These are phyloP conservation scores for Sugiyamaella grinbergsii DNA, from an alignment of 1,139 yeast genomes.

Conservation along the genomic window DNA sequence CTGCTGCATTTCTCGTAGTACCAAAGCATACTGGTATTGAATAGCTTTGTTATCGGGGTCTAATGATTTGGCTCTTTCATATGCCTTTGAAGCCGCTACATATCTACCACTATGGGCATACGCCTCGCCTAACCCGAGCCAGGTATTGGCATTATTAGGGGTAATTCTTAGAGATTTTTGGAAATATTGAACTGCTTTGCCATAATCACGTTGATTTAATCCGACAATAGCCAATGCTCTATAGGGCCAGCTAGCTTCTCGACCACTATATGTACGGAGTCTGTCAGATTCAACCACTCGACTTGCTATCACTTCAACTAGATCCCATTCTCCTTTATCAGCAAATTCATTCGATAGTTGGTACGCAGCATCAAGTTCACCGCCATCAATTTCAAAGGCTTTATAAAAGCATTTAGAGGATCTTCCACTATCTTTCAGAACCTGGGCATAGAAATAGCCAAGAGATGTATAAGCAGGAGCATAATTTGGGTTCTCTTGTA, in stretches of 20 bases:
- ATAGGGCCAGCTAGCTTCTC: conserved; percentile 75
- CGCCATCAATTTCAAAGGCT: conserved; percentile 84
- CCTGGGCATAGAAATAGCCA: conserved; percentile 67
- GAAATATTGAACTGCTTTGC: conserved; percentile 83
- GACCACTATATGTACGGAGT: conserved; percentile 45
- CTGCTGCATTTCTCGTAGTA: conserved; percentile 55
- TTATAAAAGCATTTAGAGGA: conserved; percentile 87
- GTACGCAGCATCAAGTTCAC: conserved; percentile 74
- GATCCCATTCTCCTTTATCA: conserved; percentile 72
- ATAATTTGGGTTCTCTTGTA: conserved; percentile 62
- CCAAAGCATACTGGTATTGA: conserved; percentile 65
- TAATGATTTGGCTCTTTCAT: conserved; percentile 60
- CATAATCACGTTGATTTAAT: conserved; percentile 70
- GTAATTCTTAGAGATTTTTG: conserved; percentile 79
- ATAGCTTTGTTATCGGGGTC: conserved; percentile 62
- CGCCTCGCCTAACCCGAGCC: conserved; percentile 96
- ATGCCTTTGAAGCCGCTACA: conserved; percentile 85
- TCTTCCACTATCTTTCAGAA: conserved; percentile 59
- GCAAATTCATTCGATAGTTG: conserved; percentile 71
- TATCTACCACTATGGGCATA: conserved; percentile 81
- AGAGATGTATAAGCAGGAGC: conserved; percentile 81
- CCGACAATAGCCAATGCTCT: conserved; percentile 81
- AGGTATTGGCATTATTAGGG: conserved; percentile 69
- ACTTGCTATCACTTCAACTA: conserved; percentile 74
- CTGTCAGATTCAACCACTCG: conserved; percentile 60